Evolutionary conservation across 2,329 filamentous ascomycete species (phyloP), one percentile per base, ranked within the genome.

Genomic region (Fusarium agapanthi): DNA sequence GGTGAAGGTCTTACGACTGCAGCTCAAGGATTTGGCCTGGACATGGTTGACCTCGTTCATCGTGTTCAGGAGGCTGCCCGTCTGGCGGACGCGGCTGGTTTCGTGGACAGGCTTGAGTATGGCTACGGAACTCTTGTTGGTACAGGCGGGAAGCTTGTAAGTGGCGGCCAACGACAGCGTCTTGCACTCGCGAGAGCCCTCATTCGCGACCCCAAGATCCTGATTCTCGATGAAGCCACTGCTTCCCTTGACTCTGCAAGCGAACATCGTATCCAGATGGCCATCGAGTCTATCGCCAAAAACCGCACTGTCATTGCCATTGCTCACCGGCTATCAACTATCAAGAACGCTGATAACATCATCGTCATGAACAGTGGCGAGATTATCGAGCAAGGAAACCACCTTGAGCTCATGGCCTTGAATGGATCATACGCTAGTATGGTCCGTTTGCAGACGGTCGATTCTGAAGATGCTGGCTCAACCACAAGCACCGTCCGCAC

Each of bases 261-360:
- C 51, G 89, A 91, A 75, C 83, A 82, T 48, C 83, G 85, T 9
- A 89, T 91, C 47, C 86, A 89, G 73, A 77, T 76, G 37, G 84
- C 84, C 9, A 81, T 89, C 22, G 83, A 86, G 73, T 73, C 79
- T 59, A 80, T 87, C 70, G 77, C 84, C 5, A 82, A 85, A 60
- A 85, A 87, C 58, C 84, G 91, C 30, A 93, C 91, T 1, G 90
- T 91, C 0, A 88, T 93, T 61, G 85, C 90, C 22, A 91, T 93
- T 69, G 90, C 91, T 1, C 89, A 91, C 78, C 83, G 89, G 5
- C 80, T 91, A 4, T 89, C 87, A 0, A 91, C 89, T 1, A 89
- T 91, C 69, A 87, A 86, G 75, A 86, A 89, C 59, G 91, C 91
- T 0, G 89, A 93, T 74, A 88, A 89, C 67, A 93, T 93, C 64